Conservation (phyloP, 768 basidiomycete genomes). For the Russula lepida region DNA sequence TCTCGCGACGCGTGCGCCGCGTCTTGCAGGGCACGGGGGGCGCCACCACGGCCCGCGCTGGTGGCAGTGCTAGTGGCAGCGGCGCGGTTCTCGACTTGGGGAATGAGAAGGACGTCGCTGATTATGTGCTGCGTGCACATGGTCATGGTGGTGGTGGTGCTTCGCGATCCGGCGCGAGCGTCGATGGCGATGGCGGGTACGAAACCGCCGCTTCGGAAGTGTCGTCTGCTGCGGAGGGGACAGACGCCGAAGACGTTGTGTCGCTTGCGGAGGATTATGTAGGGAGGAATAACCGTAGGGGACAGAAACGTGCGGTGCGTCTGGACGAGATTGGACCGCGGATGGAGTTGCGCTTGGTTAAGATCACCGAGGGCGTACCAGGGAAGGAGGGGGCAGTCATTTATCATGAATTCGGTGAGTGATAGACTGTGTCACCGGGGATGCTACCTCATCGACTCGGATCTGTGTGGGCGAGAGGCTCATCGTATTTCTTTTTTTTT, state of each 20-base stretch:
- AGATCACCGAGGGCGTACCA: conserved; percentile 89
- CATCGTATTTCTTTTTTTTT: neutral
- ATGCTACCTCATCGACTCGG: neutral
- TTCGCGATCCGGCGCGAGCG: conserved; percentile 27
- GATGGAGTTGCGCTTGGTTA: conserved; percentile 87
- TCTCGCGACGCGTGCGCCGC: conserved; percentile 84
- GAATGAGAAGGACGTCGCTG: conserved; percentile 89
- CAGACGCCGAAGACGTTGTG: conserved; percentile 75
- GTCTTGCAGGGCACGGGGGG: conserved; percentile 63
- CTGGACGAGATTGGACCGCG: conserved; percentile 93
- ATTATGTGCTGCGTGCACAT: conserved; percentile 70
- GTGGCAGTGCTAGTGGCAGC: neutral
- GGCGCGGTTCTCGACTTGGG: conserved; percentile 64
- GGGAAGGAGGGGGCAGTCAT: conserved; percentile 91
- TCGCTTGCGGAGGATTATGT: conserved; percentile 89
- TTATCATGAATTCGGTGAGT: conserved; percentile 87
- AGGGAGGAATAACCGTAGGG: conserved; percentile 88
- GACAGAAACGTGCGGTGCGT: conserved; percentile 81
- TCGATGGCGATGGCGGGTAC: conserved; percentile 49
- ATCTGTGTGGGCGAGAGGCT: neutral
- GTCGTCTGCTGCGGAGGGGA: conserved; percentile 79
- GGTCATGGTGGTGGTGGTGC: neutral
- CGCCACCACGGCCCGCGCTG: neutral
- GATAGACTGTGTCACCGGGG: neutral
- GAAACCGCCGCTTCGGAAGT: conserved; percentile 63